Evolutionary conservation across 176 grass and related monocot genomes (phyloP).

Genomic region (Oryza glaberrima): DNA sequence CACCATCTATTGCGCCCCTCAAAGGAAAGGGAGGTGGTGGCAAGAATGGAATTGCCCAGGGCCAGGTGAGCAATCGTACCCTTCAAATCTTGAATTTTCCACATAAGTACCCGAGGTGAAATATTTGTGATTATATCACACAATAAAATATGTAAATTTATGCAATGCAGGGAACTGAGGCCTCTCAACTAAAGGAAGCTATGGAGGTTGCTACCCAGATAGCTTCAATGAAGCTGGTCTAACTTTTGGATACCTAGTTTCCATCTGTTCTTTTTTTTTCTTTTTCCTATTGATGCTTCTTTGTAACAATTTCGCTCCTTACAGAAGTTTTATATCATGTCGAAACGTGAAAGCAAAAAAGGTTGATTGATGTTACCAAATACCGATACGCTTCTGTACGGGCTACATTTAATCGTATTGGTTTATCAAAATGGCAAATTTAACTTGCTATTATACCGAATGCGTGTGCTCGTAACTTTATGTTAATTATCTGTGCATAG

Average conservation of each 20-base stretch:
- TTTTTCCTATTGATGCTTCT: no score
- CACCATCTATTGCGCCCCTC: conserved; percentile 72
- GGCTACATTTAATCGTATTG: background rate
- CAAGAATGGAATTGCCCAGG: conserved; percentile 86
- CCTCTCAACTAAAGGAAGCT: conserved; percentile 65
- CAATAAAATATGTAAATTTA: conserved; percentile 27
- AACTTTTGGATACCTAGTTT: conserved; percentile 4
- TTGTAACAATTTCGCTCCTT: background rate
- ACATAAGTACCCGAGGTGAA: background rate
- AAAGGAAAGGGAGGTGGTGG: conserved; percentile 85
- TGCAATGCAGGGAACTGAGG: conserved; percentile 73
- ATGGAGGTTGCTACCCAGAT: conserved; percentile 74
- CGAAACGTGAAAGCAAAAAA: background rate
- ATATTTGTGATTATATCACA: background rate
- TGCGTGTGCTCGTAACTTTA: background rate
- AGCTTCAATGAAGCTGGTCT: conserved; percentile 76
- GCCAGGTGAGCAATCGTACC: conserved; percentile 59
- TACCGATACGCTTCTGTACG: background rate
- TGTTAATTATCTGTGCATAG: background rate
- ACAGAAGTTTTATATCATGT: background rate
- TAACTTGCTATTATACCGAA: background rate
- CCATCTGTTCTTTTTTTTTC: no score
- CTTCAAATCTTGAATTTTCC: background rate
- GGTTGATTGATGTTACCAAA: background rate
- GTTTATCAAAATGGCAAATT: background rate